Conservation (phyloP, 2,329 filamentous ascomycete species). For the Lachnellula cervina region DNA sequence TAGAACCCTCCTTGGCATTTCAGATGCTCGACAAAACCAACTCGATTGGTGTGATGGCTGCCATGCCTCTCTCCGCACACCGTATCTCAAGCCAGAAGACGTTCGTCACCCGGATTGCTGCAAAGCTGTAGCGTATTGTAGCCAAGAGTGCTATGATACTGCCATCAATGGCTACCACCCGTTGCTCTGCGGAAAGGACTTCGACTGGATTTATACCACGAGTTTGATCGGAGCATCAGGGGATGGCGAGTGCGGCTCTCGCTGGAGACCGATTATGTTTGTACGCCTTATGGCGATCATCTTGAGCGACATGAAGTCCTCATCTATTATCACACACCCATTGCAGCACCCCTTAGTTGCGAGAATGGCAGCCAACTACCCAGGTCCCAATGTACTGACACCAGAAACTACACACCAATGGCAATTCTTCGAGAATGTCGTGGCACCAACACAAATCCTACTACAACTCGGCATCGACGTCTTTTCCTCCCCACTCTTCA, state of each 20-base stretch:
- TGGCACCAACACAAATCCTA: constrained; percentile 20
- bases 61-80: constrained; percentile 13
- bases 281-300: constrained; percentile 20
- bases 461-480: constrained; percentile 24
- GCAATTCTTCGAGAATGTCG: constrained; percentile 23
- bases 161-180: constrained; percentile 23
- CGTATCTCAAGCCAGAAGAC: constrained; percentile 6
- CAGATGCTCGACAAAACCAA: constrained; percentile 10
- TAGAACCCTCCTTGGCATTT: constrained; percentile 12
- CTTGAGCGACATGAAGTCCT: constrained; percentile 10
- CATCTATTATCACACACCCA: constrained; percentile 9
- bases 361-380: constrained; percentile 25
- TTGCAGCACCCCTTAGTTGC: constrained; percentile 22
- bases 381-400: neutral
- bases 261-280: constrained; percentile 21
- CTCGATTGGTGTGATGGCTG: constrained; percentile 25
- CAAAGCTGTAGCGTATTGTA: constrained; percentile 21
- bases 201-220: constrained; percentile 21
- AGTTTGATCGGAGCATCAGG: neutral
- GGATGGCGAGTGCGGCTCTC: neutral
- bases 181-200: constrained; percentile 22
- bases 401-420: constrained; percentile 12
- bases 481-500: constrained; percentile 15
- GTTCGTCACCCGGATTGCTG: constrained; percentile 18
- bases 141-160: constrained; percentile 14